phyloP scores from a whole-genome alignment of 2,329 filamentous ascomycete species.

The Colletotrichum karsti region DNA sequence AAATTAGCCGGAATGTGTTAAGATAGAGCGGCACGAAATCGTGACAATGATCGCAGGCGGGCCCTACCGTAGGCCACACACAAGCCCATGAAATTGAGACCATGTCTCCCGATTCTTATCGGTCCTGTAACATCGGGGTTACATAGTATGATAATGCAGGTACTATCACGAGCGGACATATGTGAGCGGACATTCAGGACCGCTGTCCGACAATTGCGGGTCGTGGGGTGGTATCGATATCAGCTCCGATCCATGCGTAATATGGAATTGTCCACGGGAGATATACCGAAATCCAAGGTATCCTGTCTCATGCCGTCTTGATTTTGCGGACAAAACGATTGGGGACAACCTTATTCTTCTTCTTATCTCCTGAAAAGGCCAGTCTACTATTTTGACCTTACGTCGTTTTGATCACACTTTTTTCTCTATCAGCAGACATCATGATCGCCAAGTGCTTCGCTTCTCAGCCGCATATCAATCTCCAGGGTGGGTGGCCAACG shows the following conservation, averaged over 20 bases:
- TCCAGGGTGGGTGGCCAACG: neutral
- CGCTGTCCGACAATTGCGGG: neutral
- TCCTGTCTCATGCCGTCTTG: neutral
- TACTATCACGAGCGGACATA: too few relatives aligned
- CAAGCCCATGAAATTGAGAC: fast-evolving
- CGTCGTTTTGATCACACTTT: neutral
- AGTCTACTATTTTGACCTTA: neutral
- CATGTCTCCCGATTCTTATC: neutral
- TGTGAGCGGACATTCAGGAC: neutral
- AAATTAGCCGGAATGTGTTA: too few relatives aligned
- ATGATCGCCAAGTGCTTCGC: neutral
- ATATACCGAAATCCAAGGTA: neutral
- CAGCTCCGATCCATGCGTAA: fast-evolving
- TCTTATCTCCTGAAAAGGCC: neutral
- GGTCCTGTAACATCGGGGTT: neutral
- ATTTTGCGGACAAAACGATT: fast-evolving
- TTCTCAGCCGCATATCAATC: neutral
- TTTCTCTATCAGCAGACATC: neutral
- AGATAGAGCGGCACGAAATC: too few relatives aligned
- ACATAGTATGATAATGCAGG: neutral
- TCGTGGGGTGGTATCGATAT: neutral
- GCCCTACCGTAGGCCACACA: too few relatives aligned
- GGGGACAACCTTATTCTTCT: neutral
- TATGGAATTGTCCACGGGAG: neutral
- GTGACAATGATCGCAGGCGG: too few relatives aligned